phyloP scores from a whole-genome alignment of 2,329 filamentous ascomycete species.

The Ceratocystis cacaofunesta region DNA sequence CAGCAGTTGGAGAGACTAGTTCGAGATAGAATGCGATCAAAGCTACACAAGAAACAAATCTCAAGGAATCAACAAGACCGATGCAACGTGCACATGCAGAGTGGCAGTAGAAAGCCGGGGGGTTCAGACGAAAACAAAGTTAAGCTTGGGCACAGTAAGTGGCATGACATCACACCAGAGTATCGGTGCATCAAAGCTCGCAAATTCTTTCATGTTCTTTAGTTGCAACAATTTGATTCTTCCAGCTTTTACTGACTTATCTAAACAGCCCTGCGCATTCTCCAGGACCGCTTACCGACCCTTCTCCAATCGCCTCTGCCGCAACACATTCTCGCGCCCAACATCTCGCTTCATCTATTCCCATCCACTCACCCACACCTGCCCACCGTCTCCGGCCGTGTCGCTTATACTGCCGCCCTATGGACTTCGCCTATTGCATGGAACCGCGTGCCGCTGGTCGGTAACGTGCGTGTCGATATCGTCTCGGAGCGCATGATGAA shows the following conservation, averaged over 20 bases:
- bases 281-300: conserved; percentile 52
- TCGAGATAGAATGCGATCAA: conserved; percentile 3
- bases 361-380: conserved; percentile 73
- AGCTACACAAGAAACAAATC: conserved; percentile 7
- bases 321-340: conserved; percentile 60
- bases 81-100: background rate
- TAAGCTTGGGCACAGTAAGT: conserved; percentile 48
- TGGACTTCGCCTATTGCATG: conserved; percentile 95
- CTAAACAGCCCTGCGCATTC: conserved; percentile 38
- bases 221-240: background rate
- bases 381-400: conserved; percentile 76
- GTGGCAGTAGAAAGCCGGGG: background rate
- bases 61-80: background rate
- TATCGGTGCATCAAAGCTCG: background rate
- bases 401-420: conserved; percentile 81
- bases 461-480: conserved; percentile 78
- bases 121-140: conserved; percentile 40
- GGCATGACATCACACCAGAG: too few relatives aligned
- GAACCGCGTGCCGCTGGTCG: conserved; percentile 81
- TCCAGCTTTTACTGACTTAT: too few relatives aligned
- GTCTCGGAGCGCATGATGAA: conserved; percentile 76
- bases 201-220: background rate
- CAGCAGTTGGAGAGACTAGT: conserved; percentile 10
- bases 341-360: conserved; percentile 57
- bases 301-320: conserved; percentile 53